Base-by-base conservation (phyloP, 1,284 basidiomycete species). In the Heterobasidion annosum region DNA sequence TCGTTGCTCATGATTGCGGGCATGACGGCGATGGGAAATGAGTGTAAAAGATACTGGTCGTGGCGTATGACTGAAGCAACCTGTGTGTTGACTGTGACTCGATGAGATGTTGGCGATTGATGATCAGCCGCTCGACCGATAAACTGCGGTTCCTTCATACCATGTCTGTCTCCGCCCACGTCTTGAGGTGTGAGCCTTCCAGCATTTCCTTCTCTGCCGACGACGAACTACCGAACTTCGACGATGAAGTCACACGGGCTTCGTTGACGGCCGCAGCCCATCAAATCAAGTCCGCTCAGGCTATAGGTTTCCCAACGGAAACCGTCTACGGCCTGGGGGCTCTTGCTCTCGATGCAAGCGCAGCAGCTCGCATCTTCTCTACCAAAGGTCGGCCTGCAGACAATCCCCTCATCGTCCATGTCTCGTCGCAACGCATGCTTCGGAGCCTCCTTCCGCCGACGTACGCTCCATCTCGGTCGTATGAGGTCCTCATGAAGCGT, bases 291-390 rank as follows among this genome's bases (percentile, higher is more conserved):
- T 70, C 40, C 61, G 67, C 33, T 69, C 76, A 56, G n/a, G 73
- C 76, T 13, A 91, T 99, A 44, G 94, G 88, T 0, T 93, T 99
- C 64, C 96, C 97, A 0, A 98, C 97, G 34, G 97, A 99, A 71
- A 99, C 97, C 0, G 97, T 99, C 19, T 99, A 99, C 68, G 97
- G 97, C 1, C 82, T 99, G 3, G 97, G 92, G 19, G 97, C 93
- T 0, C 76, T 88, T 42, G 94, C 95, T 0, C 73, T 95, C 43
- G 73, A 85, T 56, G 63, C 81, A 0, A 64, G 70, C 16, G 93
- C 94, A 8, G 79, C 83, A 3, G 67, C 76, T 1, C 78, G 77
- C 58, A 96, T 99, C 62, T 99, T 95, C 69, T 73, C 79, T 9
- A 90, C 91, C 56, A 99, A 99, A 67, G 91, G 93, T 43, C 78